A percentile compares a stretch with the other conserved stretches of the same genome.
Evolutionary conservation across 2,329 filamentous ascomycete genomes (phyloP).

Genomic region (Elsinoe perseae): DNA sequence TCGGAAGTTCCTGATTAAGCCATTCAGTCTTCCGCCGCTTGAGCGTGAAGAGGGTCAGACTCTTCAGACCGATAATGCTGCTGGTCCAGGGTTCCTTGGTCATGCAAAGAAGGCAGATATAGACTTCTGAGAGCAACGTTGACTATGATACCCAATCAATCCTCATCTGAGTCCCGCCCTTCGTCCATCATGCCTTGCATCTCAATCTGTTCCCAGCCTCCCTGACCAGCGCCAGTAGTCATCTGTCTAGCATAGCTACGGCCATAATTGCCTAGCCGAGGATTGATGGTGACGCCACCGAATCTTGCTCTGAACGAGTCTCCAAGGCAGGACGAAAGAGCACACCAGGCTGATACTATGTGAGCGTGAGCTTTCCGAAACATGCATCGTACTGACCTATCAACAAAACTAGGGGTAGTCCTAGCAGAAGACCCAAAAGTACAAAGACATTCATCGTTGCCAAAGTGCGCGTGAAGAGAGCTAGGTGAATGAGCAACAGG

Average conservation of each 20-base stretch:
- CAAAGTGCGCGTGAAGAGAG: background rate
- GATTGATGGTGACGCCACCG: slow-evolving; percentile 36
- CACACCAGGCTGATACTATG: slow-evolving; percentile 38
- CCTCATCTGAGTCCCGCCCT: slow-evolving; percentile 19
- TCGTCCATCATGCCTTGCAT: slow-evolving; percentile 51
- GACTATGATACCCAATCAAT: slow-evolving; percentile 8
- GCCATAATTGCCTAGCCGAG: slow-evolving; percentile 44
- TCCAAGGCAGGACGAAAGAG: slow-evolving; percentile 49
- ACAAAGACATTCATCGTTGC: slow-evolving; percentile 4
- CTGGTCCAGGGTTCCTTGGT: slow-evolving; percentile 22
- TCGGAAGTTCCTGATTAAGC: slow-evolving; percentile 74
- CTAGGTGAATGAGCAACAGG: no score
- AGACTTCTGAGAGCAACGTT: slow-evolving; percentile 52
- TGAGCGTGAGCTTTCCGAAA: background rate
- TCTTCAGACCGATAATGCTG: slow-evolving; percentile 40
- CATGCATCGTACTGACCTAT: slow-evolving; percentile 10
- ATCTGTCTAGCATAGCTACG: slow-evolving; percentile 50
- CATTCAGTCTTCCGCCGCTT: slow-evolving; percentile 80
- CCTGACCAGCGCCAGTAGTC: slow-evolving; percentile 44
- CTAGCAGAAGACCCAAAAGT: slow-evolving; percentile 15
- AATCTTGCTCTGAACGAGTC: slow-evolving; percentile 42
- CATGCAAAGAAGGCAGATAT: slow-evolving; percentile 58
- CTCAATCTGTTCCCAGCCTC: slow-evolving; percentile 55
- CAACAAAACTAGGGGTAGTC: slow-evolving; percentile 16
- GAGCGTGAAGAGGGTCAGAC: slow-evolving; percentile 61